Conservation (phyloP, 495 filamentous ascomycete species). For the Penicillium lividum region DNA sequence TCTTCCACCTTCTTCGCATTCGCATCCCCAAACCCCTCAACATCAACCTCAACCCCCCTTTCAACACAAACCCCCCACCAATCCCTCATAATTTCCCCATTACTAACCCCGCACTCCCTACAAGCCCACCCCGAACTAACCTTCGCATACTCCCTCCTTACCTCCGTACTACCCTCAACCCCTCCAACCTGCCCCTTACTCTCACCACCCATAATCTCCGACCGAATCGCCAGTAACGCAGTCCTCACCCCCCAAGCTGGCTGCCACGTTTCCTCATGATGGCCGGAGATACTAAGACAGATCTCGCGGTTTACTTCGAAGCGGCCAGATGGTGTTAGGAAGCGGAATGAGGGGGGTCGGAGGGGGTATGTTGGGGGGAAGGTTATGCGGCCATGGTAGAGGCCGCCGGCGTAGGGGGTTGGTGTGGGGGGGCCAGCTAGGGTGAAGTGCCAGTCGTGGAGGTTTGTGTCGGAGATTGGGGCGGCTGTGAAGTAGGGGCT, state of each 20-base stretch:
- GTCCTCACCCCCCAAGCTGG: constrained; percentile 91
- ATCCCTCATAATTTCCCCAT: constrained; percentile 70
- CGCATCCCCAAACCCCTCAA: constrained; percentile 20
- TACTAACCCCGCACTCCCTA: constrained; percentile 60
- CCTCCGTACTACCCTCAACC: constrained; percentile 66
- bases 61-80: constrained; percentile 59
- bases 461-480: constrained; percentile 75
- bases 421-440: constrained; percentile 83
- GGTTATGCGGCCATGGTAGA: constrained; percentile 95
- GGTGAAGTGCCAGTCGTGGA: constrained; percentile 99
- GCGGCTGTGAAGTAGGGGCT: constrained; percentile 79
- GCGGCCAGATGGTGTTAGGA: constrained; percentile 85
- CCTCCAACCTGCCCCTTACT: constrained; percentile 79
- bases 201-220: constrained; percentile 54
- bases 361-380: constrained; percentile 87
- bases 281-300: constrained; percentile 87
- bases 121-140: constrained; percentile 65
- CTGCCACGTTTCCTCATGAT: constrained; percentile 98
- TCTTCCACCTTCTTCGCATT: constrained; percentile 26
- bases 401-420: constrained; percentile 72
- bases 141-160: constrained; percentile 64
- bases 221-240: constrained; percentile 53
- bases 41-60: constrained; percentile 47
- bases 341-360: constrained; percentile 89
- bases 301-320: constrained; percentile 98